phyloP scores from a whole-genome alignment of 495 filamentous ascomycete genomes.

The Baudoinia panamericana region DNA sequence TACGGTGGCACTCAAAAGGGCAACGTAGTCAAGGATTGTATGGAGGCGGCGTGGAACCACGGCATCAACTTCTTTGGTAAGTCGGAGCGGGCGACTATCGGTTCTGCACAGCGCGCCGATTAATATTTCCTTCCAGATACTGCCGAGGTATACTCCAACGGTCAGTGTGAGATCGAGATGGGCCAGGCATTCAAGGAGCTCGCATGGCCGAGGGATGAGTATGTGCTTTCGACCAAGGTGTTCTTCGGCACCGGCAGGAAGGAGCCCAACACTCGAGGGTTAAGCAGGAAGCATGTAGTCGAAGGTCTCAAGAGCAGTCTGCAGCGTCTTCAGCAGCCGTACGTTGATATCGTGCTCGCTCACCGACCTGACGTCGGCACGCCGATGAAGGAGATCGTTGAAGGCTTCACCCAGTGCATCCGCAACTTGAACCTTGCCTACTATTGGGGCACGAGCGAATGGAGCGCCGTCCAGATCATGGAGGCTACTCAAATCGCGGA shows the following conservation, averaged over 20 bases:
- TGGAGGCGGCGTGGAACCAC: slow-evolving; percentile 40
- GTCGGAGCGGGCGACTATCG: not conserved
- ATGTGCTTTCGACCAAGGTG: slow-evolving; percentile 31
- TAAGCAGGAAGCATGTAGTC: slow-evolving; percentile 36
- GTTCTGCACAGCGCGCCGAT: too few species aligned
- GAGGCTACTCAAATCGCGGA: slow-evolving; percentile 43
- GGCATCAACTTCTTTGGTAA: slow-evolving; percentile 36
- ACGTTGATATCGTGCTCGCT: slow-evolving; percentile 38
- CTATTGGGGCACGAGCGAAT: slow-evolving; percentile 44
- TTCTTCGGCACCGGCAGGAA: slow-evolving; percentile 29
- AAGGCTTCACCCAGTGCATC: slow-evolving; percentile 38
- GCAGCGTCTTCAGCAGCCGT: slow-evolving; percentile 33
- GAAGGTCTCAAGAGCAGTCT: slow-evolving; percentile 37
- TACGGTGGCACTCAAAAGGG: slow-evolving; percentile 31
- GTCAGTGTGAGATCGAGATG: slow-evolving; percentile 45
- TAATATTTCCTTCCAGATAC: slow-evolving; percentile 34
- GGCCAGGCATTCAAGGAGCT: slow-evolving; percentile 43
- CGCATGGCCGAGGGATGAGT: slow-evolving; percentile 36
- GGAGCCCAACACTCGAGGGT: slow-evolving; percentile 37
- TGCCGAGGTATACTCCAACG: slow-evolving; percentile 41
- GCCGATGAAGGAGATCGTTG: slow-evolving; percentile 39
- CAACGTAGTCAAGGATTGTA: slow-evolving; percentile 32
- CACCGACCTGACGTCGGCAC: slow-evolving; percentile 35
- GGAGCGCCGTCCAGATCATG: slow-evolving; percentile 43
- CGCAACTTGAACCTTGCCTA: slow-evolving; percentile 36